Evolutionary conservation across 2,329 filamentous ascomycete genomes (phyloP).

Genomic region (Blastomyces gilchristii): DNA sequence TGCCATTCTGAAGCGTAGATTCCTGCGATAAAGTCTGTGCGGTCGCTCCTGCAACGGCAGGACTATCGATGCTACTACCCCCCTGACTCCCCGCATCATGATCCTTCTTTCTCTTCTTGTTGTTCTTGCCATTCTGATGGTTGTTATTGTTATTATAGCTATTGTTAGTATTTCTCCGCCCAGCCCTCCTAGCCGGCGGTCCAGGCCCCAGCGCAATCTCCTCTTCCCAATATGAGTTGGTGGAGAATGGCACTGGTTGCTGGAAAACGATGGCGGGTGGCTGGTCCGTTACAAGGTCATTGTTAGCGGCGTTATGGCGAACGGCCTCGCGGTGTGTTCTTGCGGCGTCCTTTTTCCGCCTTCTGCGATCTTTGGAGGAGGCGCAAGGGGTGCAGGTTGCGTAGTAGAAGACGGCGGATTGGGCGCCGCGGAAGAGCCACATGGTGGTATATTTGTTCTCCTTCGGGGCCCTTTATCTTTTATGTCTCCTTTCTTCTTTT

Average conservation of each 20-base stretch:
- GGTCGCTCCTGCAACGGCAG: not conserved
- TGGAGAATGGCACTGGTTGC: conserved; percentile 69
- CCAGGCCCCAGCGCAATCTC: conserved; percentile 76
- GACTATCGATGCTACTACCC: conserved; percentile 13
- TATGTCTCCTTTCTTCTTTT: not conserved
- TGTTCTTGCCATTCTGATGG: conserved; percentile 20
- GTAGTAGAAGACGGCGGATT: conserved; percentile 44
- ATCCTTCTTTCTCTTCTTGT: not conserved
- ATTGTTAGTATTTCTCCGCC: conserved; percentile 39
- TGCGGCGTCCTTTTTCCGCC: conserved; percentile 59
- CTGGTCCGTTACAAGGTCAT: conserved; percentile 45
- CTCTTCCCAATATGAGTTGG: conserved; percentile 79
- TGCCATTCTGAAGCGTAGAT: not conserved
- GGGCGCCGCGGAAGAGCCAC: conserved; percentile 41
- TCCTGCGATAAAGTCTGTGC: not conserved
- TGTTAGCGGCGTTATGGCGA: conserved; percentile 41
- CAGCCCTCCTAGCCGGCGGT: conserved; percentile 51
- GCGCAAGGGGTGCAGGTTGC: conserved; percentile 50
- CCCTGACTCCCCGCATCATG: not conserved
- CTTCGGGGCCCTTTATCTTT: too few relatives aligned
- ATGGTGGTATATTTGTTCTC: conserved; percentile 17
- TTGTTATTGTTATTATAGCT: conserved; percentile 39
- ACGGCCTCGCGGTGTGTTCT: conserved; percentile 56
- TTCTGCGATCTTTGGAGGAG: conserved; percentile 57
- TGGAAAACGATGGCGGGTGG: conserved; percentile 53